Evolutionary conservation across 2,329 filamentous ascomycete species (phyloP), one percentile per base, ranked within the genome.

Genomic region (Colletotrichum shisoi): DNA sequence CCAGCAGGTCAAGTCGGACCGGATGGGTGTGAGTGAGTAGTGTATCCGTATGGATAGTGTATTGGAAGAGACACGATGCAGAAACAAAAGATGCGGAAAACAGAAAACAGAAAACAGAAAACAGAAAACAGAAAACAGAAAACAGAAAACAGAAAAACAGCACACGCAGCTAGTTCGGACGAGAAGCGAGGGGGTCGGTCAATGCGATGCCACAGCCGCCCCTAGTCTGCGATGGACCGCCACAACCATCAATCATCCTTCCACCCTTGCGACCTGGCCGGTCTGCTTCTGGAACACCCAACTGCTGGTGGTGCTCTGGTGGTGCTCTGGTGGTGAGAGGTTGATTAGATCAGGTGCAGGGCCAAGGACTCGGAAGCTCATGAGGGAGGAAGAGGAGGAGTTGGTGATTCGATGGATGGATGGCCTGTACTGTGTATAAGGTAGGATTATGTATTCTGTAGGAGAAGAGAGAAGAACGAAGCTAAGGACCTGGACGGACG

Each of bases 201-300:
- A 67, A 67, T 67, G 61, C 65, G 65, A 64, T 67, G 54, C 64
- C 48, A 59, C 61, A 64, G 54, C 54, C 61, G 64, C 64, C 64
- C 61, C 61, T 64, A 59, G 64, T 64, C 48, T 44, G 54, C 37
- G 19, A 56, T 51, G 46, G 52, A 49, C 31, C 40, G 37, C 31
- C 39, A 19, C 27, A 31, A 31, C 13, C 5, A 49, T 7, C 11
- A 21, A 49, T 7, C 11, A 21, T 21, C 51, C 51, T 57, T 45
- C 40, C 40, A 57, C 42, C 54, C 54, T 46, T 44, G n/a, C 13
- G 31, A 48, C 34, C 42, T 39, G 27, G 31, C 44, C 12, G 44
- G 44, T 15, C 44, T 64, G 46, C 61, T 68, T 65, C 54, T 65
- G 34, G 56, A 59, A 56, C 52, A 57, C 21, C 31, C 65, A 49